A percentile compares a stretch with the other conserved stretches of the same genome.
phyloP scores from a whole-genome alignment of 2,329 filamentous ascomycete species.

The Cryphonectria radicalis region DNA sequence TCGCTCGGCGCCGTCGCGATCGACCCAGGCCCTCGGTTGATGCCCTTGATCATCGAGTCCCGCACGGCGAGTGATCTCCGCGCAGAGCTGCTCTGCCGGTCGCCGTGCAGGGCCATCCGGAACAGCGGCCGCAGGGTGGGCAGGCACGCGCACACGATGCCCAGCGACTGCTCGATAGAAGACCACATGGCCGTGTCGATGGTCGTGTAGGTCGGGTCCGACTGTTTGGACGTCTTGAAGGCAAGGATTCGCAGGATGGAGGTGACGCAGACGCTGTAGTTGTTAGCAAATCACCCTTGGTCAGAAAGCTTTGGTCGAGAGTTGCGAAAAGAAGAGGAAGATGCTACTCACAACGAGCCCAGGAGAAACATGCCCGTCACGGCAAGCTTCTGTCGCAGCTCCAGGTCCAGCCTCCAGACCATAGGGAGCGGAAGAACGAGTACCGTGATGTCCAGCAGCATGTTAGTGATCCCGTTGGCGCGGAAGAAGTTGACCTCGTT shows the following conservation, averaged over 20 bases:
- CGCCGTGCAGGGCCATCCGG: not conserved
- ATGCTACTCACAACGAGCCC: constrained; percentile 13
- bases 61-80: not conserved
- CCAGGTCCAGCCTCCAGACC: constrained; percentile 16
- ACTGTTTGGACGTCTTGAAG: not conserved
- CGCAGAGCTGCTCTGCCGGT: not conserved
- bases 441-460: constrained; percentile 13
- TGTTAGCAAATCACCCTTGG: not conserved
- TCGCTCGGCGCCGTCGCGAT: constrained; percentile 2
- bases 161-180: constrained; percentile 11
- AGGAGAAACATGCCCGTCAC: constrained; percentile 18
- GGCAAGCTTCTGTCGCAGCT: not conserved
- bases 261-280: constrained; percentile 5
- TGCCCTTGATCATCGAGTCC: not conserved
- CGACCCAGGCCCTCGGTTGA: not conserved
- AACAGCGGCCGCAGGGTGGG: constrained; percentile 17
- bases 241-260: constrained; percentile 16
- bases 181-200: constrained; percentile 20
- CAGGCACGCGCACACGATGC: constrained; percentile 19
- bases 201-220: constrained; percentile 18
- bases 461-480: constrained; percentile 17
- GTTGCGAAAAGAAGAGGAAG: not conserved
- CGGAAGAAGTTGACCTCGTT: constrained; percentile 18
- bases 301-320: not conserved
- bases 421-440: constrained; percentile 12